These are phyloP conservation scores for Glonium stellatum DNA, from an alignment of 495 filamentous ascomycete genomes.

Conservation along the genomic window DNA sequence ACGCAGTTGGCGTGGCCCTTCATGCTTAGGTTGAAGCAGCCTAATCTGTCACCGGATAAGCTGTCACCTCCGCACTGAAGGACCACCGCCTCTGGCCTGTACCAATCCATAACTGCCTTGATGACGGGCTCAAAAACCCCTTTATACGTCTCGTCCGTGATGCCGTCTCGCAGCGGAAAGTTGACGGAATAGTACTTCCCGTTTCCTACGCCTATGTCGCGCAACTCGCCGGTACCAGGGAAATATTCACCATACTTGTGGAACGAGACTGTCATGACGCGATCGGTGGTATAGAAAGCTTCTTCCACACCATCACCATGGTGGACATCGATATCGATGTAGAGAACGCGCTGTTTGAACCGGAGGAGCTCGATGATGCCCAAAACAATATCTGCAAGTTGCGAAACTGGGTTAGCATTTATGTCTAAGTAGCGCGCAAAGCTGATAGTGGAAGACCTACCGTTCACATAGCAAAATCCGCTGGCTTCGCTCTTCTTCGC, in stretches of 20 bases:
- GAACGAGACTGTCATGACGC: slow-evolving; percentile 97
- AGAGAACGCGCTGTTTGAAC: slow-evolving; percentile 87
- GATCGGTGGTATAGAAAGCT: slow-evolving; percentile 94
- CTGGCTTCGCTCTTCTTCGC: slow-evolving; percentile 95
- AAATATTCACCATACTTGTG: slow-evolving; percentile 99
- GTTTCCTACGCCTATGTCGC: slow-evolving; percentile 86
- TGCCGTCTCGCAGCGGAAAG: slow-evolving; percentile 92
- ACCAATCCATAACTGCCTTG: slow-evolving; percentile 89
- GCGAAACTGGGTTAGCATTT: slow-evolving; percentile 2
- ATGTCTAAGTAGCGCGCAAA: not conserved
- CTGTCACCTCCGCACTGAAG: slow-evolving; percentile 96
- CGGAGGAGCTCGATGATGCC: slow-evolving; percentile 94
- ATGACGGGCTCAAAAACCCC: slow-evolving; percentile 95
- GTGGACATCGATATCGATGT: slow-evolving; percentile 98
- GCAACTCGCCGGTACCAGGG: slow-evolving; percentile 90
- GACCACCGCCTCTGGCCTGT: slow-evolving; percentile 88
- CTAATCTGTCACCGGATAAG: slow-evolving; percentile 86
- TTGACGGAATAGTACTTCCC: slow-evolving; percentile 96
- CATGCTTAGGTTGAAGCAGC: slow-evolving; percentile 99
- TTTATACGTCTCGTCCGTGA: slow-evolving; percentile 87
- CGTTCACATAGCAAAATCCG: slow-evolving; percentile 98
- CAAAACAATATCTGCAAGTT: slow-evolving; percentile 75
- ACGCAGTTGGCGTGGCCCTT: slow-evolving; percentile 96
- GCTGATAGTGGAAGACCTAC: slow-evolving; percentile 41
- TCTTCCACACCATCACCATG: slow-evolving; percentile 98